Evolutionary conservation across 768 basidiomycete genomes (phyloP).

Genomic region (Floccularia luteovirens): DNA sequence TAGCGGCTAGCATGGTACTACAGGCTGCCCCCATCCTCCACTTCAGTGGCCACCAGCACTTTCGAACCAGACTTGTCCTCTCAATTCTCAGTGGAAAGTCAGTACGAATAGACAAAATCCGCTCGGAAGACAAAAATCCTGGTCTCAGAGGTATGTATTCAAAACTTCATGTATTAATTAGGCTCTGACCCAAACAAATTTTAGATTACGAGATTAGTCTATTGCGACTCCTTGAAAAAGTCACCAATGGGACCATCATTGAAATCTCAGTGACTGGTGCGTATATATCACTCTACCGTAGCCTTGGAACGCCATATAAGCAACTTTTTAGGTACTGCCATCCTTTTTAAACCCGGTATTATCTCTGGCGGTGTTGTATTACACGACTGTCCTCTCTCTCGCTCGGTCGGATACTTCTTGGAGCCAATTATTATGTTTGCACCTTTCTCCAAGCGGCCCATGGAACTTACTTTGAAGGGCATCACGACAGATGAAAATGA

Average conservation of each 20-base stretch:
- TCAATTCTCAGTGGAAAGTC: constrained; percentile 84
- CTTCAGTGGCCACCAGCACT: constrained; percentile 75
- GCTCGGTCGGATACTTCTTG: constrained; percentile 91
- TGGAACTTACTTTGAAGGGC: constrained; percentile 77
- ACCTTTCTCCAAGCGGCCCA: constrained; percentile 84
- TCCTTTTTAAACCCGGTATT: constrained; percentile 89
- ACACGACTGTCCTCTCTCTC: constrained; percentile 85
- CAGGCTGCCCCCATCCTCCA: constrained; percentile 34
- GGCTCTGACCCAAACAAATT: not conserved
- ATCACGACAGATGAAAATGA: constrained; percentile 92
- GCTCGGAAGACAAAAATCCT: constrained; percentile 89
- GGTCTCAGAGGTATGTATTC: constrained; percentile 70
- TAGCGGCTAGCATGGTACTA: constrained; percentile 39
- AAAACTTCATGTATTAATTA: not conserved
- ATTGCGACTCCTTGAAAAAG: constrained; percentile 78
- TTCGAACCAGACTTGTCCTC: constrained; percentile 82
- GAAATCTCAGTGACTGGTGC: constrained; percentile 94
- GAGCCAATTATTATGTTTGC: constrained; percentile 88
- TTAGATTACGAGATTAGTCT: constrained; percentile 91
- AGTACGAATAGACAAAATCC: constrained; percentile 80
- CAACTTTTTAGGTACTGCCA: constrained; percentile 66
- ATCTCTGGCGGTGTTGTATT: constrained; percentile 74
- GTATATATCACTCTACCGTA: constrained; percentile 10
- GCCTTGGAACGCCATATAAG: constrained; percentile 2
- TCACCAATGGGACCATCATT: constrained; percentile 90